Conservation (phyloP, 495 filamentous ascomycete genomes). For the Aspergillus leporis region DNA sequence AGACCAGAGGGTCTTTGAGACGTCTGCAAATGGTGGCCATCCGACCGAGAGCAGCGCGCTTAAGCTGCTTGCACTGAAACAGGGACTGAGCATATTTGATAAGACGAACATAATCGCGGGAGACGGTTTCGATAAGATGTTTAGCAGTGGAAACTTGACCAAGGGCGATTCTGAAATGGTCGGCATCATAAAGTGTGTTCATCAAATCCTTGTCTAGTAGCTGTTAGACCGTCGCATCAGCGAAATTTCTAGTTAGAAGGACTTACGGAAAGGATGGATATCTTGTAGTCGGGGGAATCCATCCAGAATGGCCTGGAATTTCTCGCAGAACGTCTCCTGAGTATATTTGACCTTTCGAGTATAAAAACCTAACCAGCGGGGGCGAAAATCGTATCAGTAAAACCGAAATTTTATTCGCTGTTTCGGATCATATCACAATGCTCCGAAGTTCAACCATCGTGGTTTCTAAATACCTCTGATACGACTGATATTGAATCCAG, state of each 20-base stretch:
- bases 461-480: constrained; percentile 64
- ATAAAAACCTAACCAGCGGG: constrained; percentile 68
- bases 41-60: constrained; percentile 82
- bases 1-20: constrained; percentile 88
- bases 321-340: constrained; percentile 95
- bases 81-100: constrained; percentile 95
- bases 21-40: constrained; percentile 96
- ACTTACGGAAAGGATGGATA: constrained; percentile 92
- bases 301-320: constrained; percentile 83
- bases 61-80: constrained; percentile 94
- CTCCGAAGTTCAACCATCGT: neutral
- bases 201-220: constrained; percentile 70
- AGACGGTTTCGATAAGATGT: constrained; percentile 92
- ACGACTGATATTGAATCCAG: constrained; percentile 94
- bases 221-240: constrained; percentile 14
- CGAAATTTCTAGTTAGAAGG: constrained; percentile 38
- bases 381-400: constrained; percentile 30
- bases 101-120: constrained; percentile 88
- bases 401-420: constrained; percentile 29
- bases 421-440: constrained; percentile 11
- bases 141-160: constrained; percentile 95
- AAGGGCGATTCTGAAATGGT: constrained; percentile 96
- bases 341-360: constrained; percentile 99
- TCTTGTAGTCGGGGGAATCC: constrained; percentile 93
- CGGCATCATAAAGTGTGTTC: constrained; percentile 90